These are phyloP conservation scores for Dictyostelium firmibasis DNA, from an alignment of 78 protist species.

Conservation along the genomic window DNA sequence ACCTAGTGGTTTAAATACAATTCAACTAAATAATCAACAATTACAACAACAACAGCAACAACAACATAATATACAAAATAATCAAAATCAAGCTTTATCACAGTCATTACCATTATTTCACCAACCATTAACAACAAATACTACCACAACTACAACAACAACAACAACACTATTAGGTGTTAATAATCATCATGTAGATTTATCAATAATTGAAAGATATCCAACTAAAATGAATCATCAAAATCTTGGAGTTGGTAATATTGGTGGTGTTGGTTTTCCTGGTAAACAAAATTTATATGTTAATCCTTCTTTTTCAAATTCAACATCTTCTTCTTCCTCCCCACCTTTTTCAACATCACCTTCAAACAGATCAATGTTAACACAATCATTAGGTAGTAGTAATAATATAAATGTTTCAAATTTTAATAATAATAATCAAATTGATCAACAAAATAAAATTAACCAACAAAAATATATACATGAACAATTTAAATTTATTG, in stretches of 20 bases:
- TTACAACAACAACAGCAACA: not conserved
- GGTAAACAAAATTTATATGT: not conserved
- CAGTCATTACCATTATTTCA: not conserved
- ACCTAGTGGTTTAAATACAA: not conserved
- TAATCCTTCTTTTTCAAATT: not conserved
- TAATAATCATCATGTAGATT: not conserved
- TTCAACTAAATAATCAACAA: not conserved
- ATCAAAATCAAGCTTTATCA: not conserved
- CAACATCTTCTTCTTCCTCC: not conserved
- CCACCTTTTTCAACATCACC: not conserved
- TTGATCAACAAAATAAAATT: not conserved
- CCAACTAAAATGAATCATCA: not conserved
- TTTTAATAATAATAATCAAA: not conserved
- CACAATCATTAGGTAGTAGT: not conserved
- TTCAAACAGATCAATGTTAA: not conserved
- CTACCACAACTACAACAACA: not conserved
- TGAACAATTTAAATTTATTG: slow-evolving; percentile 44
- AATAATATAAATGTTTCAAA: not conserved
- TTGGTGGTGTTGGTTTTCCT: not conserved
- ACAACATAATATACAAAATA: not conserved
- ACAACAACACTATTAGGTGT: not conserved
- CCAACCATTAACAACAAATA: no score
- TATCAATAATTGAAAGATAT: slow-evolving; percentile 17
- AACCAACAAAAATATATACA: slow-evolving; percentile 23
- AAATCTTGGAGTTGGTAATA: not conserved